These are phyloP conservation scores for Simplicillium sp. DNA, from an alignment of 2,329 filamentous ascomycete genomes.

Conservation along the genomic window DNA sequence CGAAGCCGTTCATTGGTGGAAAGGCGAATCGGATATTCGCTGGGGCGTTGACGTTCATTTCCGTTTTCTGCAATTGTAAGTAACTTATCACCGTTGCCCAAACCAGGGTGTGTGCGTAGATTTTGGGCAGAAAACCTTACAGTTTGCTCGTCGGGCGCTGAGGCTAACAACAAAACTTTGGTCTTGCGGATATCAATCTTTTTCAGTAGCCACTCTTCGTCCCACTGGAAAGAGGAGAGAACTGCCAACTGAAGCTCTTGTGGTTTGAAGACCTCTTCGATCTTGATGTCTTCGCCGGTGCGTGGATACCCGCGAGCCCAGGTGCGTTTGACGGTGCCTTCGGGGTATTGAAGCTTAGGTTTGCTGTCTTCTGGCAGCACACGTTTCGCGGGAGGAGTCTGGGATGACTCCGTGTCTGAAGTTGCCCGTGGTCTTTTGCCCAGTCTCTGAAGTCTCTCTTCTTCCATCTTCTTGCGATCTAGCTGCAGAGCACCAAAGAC, in stretches of 20 bases:
- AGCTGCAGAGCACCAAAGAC: slow-evolving; percentile 40
- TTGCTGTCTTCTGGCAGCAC: background rate
- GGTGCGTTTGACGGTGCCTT: slow-evolving; percentile 71
- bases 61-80: slow-evolving; percentile 30
- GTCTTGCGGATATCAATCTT: slow-evolving; percentile 57
- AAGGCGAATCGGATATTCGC: slow-evolving; percentile 64
- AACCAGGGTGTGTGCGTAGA: background rate
- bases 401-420: slow-evolving; percentile 1
- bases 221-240: slow-evolving; percentile 80
- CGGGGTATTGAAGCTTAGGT: slow-evolving; percentile 30
- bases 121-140: slow-evolving; percentile 25
- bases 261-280: slow-evolving; percentile 78
- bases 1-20: slow-evolving; percentile 65
- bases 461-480: slow-evolving; percentile 76
- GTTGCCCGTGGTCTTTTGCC: slow-evolving; percentile 38
- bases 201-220: slow-evolving; percentile 66
- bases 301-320: slow-evolving; percentile 58
- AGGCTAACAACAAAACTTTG: slow-evolving; percentile 52
- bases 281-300: slow-evolving; percentile 63
- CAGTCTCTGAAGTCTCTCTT: slow-evolving; percentile 65
- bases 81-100: background rate
- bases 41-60: slow-evolving; percentile 40
- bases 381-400: slow-evolving; percentile 17
- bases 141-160: slow-evolving; percentile 40
- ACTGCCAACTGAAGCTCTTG: slow-evolving; percentile 65